Evolutionary conservation across 495 filamentous ascomycete species (phyloP), one percentile per base, ranked within the genome.

Genomic region (Aspergillus funiculosus): DNA sequence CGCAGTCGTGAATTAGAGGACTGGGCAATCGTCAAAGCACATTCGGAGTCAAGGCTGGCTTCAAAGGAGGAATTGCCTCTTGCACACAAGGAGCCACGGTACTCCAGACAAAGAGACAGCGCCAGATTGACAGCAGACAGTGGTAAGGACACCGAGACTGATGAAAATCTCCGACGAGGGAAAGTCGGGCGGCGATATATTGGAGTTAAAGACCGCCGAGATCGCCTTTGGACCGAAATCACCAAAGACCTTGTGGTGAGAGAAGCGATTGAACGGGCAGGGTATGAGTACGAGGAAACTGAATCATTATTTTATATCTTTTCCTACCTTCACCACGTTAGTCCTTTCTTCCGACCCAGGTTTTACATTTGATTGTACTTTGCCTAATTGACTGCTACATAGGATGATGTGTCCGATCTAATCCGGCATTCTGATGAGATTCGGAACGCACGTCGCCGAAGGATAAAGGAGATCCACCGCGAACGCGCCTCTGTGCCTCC

Each of bases 181-280:
- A 53, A 64, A 10, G 58, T 67, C n/a, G 68, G 57, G 19, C 65
- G 68, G 22, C 58, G 70, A 17, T 69, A 72, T 15, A 53, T 60
- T n/a, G 66, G 56, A 1, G 42, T 64, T 43, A 68, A 71, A 27
- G 56, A 65, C 24, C 57, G 54, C 14, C 61, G 76, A 40, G 81
- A 80, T 36, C 79, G 85, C 46, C 83, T 94, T 63, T 97, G 94
- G 94, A 98, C 92, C 0, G 92, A 97, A 61, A 89, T 98, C 54
- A 94, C 90, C 6, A 96, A 94, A 68, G 89, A 95, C 53, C 63
- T 98, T 36, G 88, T 98, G 9, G 75, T 83, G 28, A 78, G 80
- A 43, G 91, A 97, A 58, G 94, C 92, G 0, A 87, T 98, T 52
- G 82, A 94, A 48, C 68, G 81, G 40, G 61, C 80, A 46, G 89